These are phyloP conservation scores for Corynascus novoguineensis DNA, from an alignment of 495 filamentous ascomycete genomes.

Conservation along the genomic window DNA sequence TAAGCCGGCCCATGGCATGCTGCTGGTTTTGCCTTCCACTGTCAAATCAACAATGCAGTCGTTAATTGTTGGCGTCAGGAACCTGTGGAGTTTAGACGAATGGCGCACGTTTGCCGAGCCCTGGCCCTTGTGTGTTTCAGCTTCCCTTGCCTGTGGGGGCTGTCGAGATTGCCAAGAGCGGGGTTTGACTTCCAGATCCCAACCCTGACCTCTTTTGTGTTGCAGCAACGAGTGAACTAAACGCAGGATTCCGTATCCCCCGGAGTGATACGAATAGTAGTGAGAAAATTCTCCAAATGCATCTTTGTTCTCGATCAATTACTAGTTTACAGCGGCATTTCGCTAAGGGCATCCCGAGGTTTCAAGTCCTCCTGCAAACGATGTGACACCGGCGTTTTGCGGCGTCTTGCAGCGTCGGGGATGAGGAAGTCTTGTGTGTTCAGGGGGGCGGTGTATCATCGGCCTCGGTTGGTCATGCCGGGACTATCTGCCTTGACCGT, in stretches of 20 bases:
- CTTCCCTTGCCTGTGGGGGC: conserved; percentile 2
- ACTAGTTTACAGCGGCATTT: not conserved
- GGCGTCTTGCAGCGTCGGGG: not conserved
- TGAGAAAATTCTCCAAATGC: no score
- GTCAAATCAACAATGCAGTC: not conserved
- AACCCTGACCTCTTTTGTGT: not conserved
- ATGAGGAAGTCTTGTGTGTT: not conserved
- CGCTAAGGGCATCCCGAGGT: not conserved
- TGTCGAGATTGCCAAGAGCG: not conserved
- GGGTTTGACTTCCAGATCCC: not conserved
- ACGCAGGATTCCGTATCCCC: not conserved
- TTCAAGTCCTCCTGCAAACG: conserved; percentile 2
- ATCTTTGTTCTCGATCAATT: no score
- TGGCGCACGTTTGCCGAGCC: not conserved
- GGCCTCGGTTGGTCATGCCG: not conserved
- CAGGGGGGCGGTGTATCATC: conserved; percentile 1
- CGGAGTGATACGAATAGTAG: no score
- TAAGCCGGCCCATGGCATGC: no score
- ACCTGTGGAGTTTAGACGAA: conserved; percentile 1
- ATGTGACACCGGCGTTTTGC: not conserved
- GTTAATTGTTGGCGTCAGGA: not conserved
- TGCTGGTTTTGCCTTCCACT: no score
- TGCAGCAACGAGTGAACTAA: not conserved
- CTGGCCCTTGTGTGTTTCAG: conserved; percentile 11
- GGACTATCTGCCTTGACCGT: not conserved